Evolutionary conservation across 2,329 filamentous ascomycete genomes (phyloP).

Genomic region (Blumeriella jaapii): DNA sequence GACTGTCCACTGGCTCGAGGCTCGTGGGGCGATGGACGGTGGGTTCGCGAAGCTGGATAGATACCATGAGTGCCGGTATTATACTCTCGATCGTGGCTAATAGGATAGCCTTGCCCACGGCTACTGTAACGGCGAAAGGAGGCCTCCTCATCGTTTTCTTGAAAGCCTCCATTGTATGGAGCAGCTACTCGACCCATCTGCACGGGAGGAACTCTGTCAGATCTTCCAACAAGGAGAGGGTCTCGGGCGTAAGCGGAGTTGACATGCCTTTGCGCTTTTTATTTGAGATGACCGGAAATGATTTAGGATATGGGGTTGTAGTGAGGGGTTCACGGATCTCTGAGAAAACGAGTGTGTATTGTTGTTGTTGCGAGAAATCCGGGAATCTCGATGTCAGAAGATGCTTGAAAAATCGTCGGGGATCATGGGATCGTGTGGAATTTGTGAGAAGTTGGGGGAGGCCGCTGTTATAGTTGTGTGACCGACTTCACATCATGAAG

Average conservation of each 20-base stretch:
- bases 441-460: no score
- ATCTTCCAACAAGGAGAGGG: background rate
- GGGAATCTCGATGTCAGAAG: no score
- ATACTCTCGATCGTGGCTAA: conserved; percentile 22
- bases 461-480: no score
- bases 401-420: no score
- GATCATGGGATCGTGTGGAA: no score
- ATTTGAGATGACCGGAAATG: no score
- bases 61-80: conserved; percentile 10
- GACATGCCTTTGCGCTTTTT: conserved; percentile 7
- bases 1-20: conserved; percentile 14
- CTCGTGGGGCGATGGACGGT: conserved; percentile 14
- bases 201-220: conserved; percentile 2
- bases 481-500: no score
- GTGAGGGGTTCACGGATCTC: no score
- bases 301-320: no score
- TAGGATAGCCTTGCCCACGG: conserved; percentile 18
- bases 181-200: conserved; percentile 15
- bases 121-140: conserved; percentile 18
- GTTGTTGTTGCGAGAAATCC: no score
- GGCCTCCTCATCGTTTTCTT: conserved; percentile 19
- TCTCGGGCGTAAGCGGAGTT: background rate
- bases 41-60: conserved; percentile 13
- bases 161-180: conserved; percentile 10
- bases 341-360: no score